Evolutionary conservation across 805 yeast species (phyloP), one percentile per base, ranked within the genome.

Genomic region (Cyberlindnera amylophila): DNA sequence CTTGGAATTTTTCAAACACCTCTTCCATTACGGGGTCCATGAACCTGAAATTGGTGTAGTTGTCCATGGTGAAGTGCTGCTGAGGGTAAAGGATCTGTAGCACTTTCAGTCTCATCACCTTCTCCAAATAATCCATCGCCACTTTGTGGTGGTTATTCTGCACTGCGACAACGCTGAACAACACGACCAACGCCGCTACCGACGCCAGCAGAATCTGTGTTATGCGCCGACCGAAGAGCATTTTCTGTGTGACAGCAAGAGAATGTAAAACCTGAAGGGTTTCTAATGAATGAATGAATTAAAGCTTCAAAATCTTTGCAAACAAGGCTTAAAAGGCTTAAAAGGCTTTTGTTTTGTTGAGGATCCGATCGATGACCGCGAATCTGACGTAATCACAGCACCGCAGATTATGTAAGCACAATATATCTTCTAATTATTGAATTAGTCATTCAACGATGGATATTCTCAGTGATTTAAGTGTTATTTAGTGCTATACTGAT

Each of bases 31-130:
- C 27, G 2, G 55, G 57, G 26, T 53, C 54, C 35, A 53, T 8
- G 37, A 50, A 46, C 4, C 29, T 31, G 33, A 49, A 47, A 1
- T 32, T 11, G 9, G 59, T 54, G 39, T 44, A 46, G 42, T 55
- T 57, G 8, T 45, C 45, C 34, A 37, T 44, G 6, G 57, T 50
- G 43, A 41, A 52, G 28, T 54, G 53, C 21, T 46, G 41, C 12
- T 55, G 46, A 17, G 60, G 62, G 31, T 55, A 57, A 12, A 57
- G 39, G 2, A 47, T 41, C 34, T 57, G 56, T 8, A 57, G 23
- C 10, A 47, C 49, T 16, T 53, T 54, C 31, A 53, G 44, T 13
- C 53, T 41, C 21, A 54, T 36, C 9, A 39, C 15, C 24, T 50
- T 41, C 31, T 54, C 46, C 12, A 57, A 19, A 23, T 57, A 54